These are phyloP conservation scores for Aspergillus viridinutans DNA, from an alignment of 2,329 filamentous ascomycete genomes.

Conservation along the genomic window DNA sequence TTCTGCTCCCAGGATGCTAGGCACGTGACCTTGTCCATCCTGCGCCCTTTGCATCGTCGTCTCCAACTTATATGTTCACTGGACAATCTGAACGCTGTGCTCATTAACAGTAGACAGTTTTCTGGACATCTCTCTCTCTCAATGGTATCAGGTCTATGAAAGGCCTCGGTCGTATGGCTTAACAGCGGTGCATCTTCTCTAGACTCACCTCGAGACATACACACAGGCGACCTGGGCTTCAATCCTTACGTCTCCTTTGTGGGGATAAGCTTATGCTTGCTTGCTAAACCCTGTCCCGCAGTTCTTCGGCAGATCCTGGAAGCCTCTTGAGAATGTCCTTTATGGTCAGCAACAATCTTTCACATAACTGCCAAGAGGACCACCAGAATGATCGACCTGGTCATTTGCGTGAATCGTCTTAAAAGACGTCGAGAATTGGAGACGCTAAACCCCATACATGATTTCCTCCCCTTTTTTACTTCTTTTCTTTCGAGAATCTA, in stretches of 20 bases:
- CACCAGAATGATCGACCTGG: not conserved
- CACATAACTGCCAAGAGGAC: not conserved
- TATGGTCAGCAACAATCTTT: not conserved
- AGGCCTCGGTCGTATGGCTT: not conserved
- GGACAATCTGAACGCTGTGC: not conserved
- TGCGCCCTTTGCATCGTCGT: not conserved
- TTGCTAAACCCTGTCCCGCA: not conserved
- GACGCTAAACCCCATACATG: not conserved
- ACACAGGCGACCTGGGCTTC: not conserved
- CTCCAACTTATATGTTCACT: not conserved
- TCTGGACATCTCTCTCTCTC: not conserved
- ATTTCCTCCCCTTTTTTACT: not conserved
- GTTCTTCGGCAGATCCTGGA: not conserved
- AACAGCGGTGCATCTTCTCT: not conserved
- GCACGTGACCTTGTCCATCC: constrained; percentile 16
- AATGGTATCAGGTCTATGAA: not conserved
- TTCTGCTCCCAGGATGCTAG: constrained; percentile 7
- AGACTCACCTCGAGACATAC: not conserved
- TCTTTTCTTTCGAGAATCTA: constrained; percentile 1
- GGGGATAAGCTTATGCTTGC: not conserved
- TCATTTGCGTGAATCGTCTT: not conserved
- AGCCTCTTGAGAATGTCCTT: not conserved
- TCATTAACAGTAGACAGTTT: not conserved
- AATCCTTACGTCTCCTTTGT: not conserved
- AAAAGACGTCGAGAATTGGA: not conserved